Evolutionary conservation across 1,139 yeast species (phyloP), one percentile per base, ranked within the genome.

Genomic region (Candida sp.): DNA sequence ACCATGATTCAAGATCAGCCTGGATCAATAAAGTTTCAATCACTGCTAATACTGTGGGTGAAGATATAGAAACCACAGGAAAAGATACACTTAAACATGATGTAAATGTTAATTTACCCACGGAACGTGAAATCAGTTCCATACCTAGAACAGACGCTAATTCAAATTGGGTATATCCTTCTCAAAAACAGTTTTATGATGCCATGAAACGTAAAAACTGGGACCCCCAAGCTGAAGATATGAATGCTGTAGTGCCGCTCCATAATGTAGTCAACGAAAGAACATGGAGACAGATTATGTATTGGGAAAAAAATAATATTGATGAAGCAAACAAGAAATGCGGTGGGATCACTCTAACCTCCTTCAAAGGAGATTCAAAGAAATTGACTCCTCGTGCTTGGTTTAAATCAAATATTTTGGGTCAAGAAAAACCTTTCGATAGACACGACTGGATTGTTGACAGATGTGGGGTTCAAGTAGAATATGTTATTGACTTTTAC

Each of bases 391-490:
- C 99, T 4, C 74, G 95, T 53, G 99, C 99, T 0, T 79, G 95
- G 70, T 70, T 88, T 55, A 82, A 87, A 53, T 68, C 78, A 52
- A 55, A 60, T 4, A 58, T 87, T 30, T 57, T 83, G 47, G 89
- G 97, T 0, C 74, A 77, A 49, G 81, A 81, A 43, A 78, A 77
- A 49, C 99, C 99, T 0, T 93, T 93, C 66, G 99, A 93, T 65
- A 78, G 99, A 55, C 99, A 93, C 61, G 99, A 93, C 65, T 93
- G 99, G 99, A 71, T 78, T 9, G 77, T 93, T n/a, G 83, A 87
- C 56, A 72, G 98, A 43, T 88, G 97, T 63, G 98, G 98, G 2
- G 77, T 70, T 12, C 77, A 78, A 44, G 77, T 93, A 15, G 97
- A 90, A 43, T 93, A 93, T 56, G 97, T 93, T 38, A 91, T 93